Base-by-base conservation (phyloP, 2,329 filamentous ascomycete species). In the Calonectria henricotiae region DNA sequence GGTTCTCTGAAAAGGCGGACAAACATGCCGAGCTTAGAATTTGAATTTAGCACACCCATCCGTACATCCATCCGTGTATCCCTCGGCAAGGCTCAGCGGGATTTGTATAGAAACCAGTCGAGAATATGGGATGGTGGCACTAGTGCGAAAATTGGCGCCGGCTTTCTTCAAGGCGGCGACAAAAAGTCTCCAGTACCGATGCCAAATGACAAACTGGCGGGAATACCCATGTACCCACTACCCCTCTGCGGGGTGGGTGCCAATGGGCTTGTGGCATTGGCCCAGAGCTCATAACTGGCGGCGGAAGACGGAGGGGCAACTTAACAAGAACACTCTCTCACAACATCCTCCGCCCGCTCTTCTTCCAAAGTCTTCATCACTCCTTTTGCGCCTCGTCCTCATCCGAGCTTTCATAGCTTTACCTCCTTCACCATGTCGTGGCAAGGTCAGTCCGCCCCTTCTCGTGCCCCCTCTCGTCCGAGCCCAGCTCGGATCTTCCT, bases 381-480 rank as follows among this genome's bases (percentile, higher is more conserved):
- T 47, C 44, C 64, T 25, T 27, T 27, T 66, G 20, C 27, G 37
- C 37, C 54, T 71, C 37, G 30, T 25, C 43, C 64, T 62, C 51
- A 60, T 54, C 51, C 58, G 65, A 65, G 43, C 55, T 46, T 71
- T 30, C 39, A 60, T 39, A 65, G 63, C 71, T 63, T 65, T 70
- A 71, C 63, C 70, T 54, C 46, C 65, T 74, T 72, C 76, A 89
- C 77, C 81, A 92, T 93, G 91, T 93, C 91, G 84, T 93, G 91
- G 91, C 91, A 94, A 92, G 90, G 92, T 93, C 79, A 78, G 79
- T 79, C 73, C 70, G 71, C 77, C 60, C 60, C 27, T 30, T 30
- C 27, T 30, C 27, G 27, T 30, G 27, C 27, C 27, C 35, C 68
- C 63, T 62, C 67, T 55, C 30, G 7, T 60, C 64, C 62, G 20